These are phyloP conservation scores for Aspergillus sclerotioniger DNA, from an alignment of 495 filamentous ascomycete species.

Conservation along the genomic window DNA sequence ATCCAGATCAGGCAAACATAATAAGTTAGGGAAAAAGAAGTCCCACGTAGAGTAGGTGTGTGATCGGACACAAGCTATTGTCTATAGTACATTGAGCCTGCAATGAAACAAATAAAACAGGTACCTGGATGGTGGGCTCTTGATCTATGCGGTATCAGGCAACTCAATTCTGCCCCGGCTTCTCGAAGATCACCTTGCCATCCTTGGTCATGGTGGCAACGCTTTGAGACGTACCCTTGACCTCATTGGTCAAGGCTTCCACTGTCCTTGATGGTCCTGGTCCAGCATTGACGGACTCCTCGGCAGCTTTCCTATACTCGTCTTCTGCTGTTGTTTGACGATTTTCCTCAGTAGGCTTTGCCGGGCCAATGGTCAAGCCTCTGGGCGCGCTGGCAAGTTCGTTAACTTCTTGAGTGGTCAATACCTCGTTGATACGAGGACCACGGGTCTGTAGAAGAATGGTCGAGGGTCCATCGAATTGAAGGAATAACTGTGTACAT, in stretches of 20 bases:
- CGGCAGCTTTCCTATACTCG: conserved; percentile 20
- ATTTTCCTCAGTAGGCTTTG: conserved; percentile 39
- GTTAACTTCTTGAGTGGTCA: conserved; percentile 73
- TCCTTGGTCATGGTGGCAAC: conserved; percentile 61
- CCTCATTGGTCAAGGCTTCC: conserved; percentile 34
- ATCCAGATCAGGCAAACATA: not conserved
- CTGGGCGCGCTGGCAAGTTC: conserved; percentile 72
- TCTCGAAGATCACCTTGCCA: conserved; percentile 69
- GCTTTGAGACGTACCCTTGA: conserved; percentile 37
- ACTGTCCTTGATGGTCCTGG: conserved; percentile 33
- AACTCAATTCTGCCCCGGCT: conserved; percentile 35
- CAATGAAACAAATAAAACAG: conserved; percentile 13
- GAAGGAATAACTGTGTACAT: conserved; percentile 67
- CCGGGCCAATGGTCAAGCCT: conserved; percentile 54
- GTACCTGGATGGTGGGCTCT: not conserved
- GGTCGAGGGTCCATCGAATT: conserved; percentile 81
- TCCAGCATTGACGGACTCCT: conserved; percentile 21
- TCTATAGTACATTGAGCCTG: conserved; percentile 29
- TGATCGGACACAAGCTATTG: conserved; percentile 10
- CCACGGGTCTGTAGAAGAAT: conserved; percentile 83
- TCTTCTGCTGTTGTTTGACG: conserved; percentile 9
- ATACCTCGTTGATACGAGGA: conserved; percentile 68
- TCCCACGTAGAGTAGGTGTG: conserved; percentile 3
- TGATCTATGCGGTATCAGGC: conserved; percentile 7
- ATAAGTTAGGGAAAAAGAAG: not conserved